A percentile compares a stretch with the other conserved stretches of the same genome.
Evolutionary conservation across 257 asterid genomes (phyloP).

Genomic region (Nemophila menziesii): DNA sequence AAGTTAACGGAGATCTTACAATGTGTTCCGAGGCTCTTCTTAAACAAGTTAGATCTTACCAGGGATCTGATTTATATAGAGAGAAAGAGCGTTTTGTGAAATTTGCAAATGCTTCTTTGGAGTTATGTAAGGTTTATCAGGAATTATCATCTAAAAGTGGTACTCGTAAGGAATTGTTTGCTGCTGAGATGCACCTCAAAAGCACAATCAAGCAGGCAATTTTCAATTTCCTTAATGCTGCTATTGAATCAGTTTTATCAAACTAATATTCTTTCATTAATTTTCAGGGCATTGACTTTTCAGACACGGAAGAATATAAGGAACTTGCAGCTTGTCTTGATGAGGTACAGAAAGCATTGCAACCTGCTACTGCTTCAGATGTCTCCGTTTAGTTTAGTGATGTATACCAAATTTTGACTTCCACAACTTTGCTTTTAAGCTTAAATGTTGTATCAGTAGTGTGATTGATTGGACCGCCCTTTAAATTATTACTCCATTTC

Average conservation of each 20-base stretch:
- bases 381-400: neutral
- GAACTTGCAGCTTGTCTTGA: slow-evolving; percentile 54
- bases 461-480: too few species aligned
- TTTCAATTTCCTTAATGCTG: neutral
- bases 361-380: slow-evolving; percentile 13
- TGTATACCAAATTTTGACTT: neutral
- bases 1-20: slow-evolving; percentile 65
- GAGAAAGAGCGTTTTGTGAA: slow-evolving; percentile 60
- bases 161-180: slow-evolving; percentile 46
- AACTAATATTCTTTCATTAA: neutral
- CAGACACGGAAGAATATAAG: slow-evolving; percentile 38
- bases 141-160: slow-evolving; percentile 35
- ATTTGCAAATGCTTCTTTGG: slow-evolving; percentile 73
- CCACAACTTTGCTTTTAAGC: too few species aligned
- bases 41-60: slow-evolving; percentile 81
- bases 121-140: slow-evolving; percentile 61
- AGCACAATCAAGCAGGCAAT: slow-evolving; percentile 52
- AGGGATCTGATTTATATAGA: slow-evolving; percentile 81
- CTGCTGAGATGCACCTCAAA: slow-evolving; percentile 91
- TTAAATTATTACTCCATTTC: too few species aligned
- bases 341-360: slow-evolving; percentile 45
- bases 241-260: neutral
- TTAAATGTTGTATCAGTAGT: too few species aligned
- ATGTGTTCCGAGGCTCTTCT: slow-evolving; percentile 94
- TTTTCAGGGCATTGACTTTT: slow-evolving; percentile 38